phyloP scores from a whole-genome alignment of 257 asterid genomes.

The Perilla frutescens region DNA sequence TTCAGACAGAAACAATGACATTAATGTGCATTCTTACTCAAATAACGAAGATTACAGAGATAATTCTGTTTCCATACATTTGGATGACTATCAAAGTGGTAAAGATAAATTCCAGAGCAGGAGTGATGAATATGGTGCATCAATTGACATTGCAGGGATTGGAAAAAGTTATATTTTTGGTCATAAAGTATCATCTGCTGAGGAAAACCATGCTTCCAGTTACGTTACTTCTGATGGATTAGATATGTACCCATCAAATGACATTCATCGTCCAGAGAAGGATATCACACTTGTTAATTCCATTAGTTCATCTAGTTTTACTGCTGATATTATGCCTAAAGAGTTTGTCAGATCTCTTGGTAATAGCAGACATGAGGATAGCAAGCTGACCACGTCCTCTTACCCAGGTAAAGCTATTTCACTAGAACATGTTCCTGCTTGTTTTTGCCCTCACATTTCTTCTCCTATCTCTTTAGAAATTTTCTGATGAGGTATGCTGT shows the following conservation, averaged over 20 bases:
- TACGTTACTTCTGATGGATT: constrained; percentile 44
- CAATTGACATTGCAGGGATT: constrained; percentile 47
- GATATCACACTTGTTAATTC: constrained; percentile 48
- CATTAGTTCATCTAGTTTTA: constrained; percentile 45
- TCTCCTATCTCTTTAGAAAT: constrained; percentile 31
- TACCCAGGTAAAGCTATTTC: constrained; percentile 55
- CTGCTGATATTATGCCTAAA: constrained; percentile 44
- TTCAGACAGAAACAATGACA: constrained; percentile 39
- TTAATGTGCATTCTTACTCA: constrained; percentile 30
- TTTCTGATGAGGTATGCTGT: constrained; percentile 29
- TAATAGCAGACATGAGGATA: constrained; percentile 45
- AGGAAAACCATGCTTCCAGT: constrained; percentile 43
- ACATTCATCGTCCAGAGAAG: constrained; percentile 39
- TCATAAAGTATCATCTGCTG: constrained; percentile 38
- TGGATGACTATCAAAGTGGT: constrained; percentile 41
- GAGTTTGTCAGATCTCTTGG: constrained; percentile 43
- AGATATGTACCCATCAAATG: constrained; percentile 40
- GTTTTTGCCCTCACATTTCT: constrained; percentile 12
- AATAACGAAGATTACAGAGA: constrained; percentile 48
- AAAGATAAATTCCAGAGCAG: constrained; percentile 40
- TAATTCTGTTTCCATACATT: constrained; percentile 42
- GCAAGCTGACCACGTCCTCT: constrained; percentile 46
- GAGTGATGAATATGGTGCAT: constrained; percentile 50
- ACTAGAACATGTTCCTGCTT: constrained; percentile 9
- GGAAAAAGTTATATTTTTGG: constrained; percentile 37